Evolutionary conservation across 257 asterid genomes (phyloP).

Genomic region (Gynochthodes officinalis): DNA sequence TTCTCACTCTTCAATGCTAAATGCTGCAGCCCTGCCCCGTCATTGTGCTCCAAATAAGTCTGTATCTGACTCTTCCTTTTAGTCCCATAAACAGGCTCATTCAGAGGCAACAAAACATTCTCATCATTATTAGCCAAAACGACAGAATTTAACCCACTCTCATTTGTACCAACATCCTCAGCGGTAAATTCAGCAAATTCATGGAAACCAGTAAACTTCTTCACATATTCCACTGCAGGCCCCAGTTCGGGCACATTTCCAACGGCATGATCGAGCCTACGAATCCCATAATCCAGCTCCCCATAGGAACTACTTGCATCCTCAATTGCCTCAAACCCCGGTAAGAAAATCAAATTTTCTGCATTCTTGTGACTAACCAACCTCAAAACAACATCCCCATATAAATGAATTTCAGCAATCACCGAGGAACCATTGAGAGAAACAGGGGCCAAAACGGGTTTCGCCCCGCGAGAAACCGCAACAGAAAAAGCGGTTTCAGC

Average conservation of each 20-base stretch:
- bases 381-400: constrained; percentile 74
- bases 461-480: constrained; percentile 68
- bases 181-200: constrained; percentile 88
- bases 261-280: constrained; percentile 80
- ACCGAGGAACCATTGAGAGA: constrained; percentile 36
- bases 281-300: constrained; percentile 70
- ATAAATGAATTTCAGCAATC: constrained; percentile 66
- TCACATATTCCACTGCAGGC: constrained; percentile 67
- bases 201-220: constrained; percentile 72
- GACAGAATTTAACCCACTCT: constrained; percentile 84
- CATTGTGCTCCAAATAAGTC: constrained; percentile 95
- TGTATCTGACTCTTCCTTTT: constrained; percentile 96
- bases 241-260: constrained; percentile 73
- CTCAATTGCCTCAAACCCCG: constrained; percentile 57
- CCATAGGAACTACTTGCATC: constrained; percentile 30
- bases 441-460: constrained; percentile 47
- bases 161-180: constrained; percentile 81
- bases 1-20: constrained; percentile 72
- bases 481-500: constrained; percentile 53
- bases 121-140: constrained; percentile 79
- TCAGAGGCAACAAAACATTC: constrained; percentile 70
- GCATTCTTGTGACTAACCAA: constrained; percentile 39
- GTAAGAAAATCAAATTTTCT: constrained; percentile 34
- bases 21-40: constrained; percentile 94
- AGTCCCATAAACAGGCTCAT: constrained; percentile 82